Percentiles rank a stretch among this genome's conserved stretches.
phyloP scores from a whole-genome alignment of 1,139 yeast genomes.

The Suhomyces ambrosiae region DNA sequence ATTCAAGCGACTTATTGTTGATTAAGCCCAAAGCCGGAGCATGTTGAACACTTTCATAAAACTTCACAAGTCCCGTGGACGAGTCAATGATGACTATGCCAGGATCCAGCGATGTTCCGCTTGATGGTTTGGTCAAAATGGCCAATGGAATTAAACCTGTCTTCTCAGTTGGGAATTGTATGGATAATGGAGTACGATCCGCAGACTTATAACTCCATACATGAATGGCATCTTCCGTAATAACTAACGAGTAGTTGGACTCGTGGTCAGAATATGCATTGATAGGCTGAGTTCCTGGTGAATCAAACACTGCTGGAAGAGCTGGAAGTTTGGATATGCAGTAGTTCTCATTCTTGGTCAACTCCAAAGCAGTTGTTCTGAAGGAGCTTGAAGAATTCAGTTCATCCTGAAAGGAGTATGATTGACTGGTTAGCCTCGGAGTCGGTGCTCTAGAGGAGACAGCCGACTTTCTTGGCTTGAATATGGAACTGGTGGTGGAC shows the following conservation, averaged over 20 bases:
- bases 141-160: slow-evolving; percentile 50
- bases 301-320: slow-evolving; percentile 48
- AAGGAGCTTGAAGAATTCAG: slow-evolving; percentile 1
- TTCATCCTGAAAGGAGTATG: neutral
- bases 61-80: slow-evolving; percentile 55
- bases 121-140: slow-evolving; percentile 64
- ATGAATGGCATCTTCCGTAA: slow-evolving; percentile 53
- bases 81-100: slow-evolving; percentile 67
- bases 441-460: slow-evolving; percentile 6
- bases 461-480: slow-evolving; percentile 13
- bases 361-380: slow-evolving; percentile 35
- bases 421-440: neutral
- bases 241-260: slow-evolving; percentile 58
- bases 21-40: slow-evolving; percentile 69
- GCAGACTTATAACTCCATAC: slow-evolving; percentile 73
- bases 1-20: slow-evolving; percentile 42
- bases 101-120: slow-evolving; percentile 61
- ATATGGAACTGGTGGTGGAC: slow-evolving; percentile 12
- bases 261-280: slow-evolving; percentile 57
- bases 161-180: slow-evolving; percentile 42
- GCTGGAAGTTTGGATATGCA: slow-evolving; percentile 65
- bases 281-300: slow-evolving; percentile 19
- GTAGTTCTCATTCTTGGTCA: slow-evolving; percentile 62
- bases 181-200: slow-evolving; percentile 59
- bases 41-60: slow-evolving; percentile 68